Percentiles rank a stretch among this genome's conserved stretches.
These are phyloP conservation scores for Sparassis latifolia DNA, from an alignment of 1,284 basidiomycete species.

Conservation along the genomic window DNA sequence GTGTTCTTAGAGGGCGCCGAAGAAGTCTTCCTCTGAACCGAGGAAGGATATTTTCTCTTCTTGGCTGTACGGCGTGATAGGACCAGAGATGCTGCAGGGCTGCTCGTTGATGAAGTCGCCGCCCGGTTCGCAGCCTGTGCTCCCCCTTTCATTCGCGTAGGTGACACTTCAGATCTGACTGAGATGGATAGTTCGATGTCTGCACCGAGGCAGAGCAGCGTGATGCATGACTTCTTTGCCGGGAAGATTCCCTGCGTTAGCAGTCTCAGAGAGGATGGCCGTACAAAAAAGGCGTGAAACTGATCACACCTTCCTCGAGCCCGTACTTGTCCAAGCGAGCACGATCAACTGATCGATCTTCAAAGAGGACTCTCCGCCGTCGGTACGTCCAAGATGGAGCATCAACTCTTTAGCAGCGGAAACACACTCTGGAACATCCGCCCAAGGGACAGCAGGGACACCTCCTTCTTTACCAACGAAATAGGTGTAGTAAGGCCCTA, in stretches of 20 bases:
- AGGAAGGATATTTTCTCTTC: slow-evolving; percentile 2
- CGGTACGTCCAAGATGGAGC: slow-evolving; percentile 8
- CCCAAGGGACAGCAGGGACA: slow-evolving; percentile 13
- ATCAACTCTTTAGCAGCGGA: slow-evolving; percentile 12
- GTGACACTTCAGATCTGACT: background rate
- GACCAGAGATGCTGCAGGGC: background rate
- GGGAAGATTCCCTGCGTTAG: slow-evolving; percentile 6
- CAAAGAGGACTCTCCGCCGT: slow-evolving; percentile 11
- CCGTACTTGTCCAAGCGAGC: slow-evolving; percentile 27
- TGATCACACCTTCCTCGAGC: slow-evolving; percentile 27
- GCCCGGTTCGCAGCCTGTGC: background rate
- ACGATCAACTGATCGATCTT: slow-evolving; percentile 24
- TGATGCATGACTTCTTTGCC: slow-evolving; percentile 12
- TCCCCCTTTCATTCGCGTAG: background rate
- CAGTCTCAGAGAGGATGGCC: background rate
- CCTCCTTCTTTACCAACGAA: slow-evolving; percentile 11
- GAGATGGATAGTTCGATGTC: slow-evolving; percentile 25
- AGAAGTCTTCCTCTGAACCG: background rate
- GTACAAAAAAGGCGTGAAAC: background rate
- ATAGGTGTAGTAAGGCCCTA: slow-evolving; percentile 26
- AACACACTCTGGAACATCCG: slow-evolving; percentile 23
- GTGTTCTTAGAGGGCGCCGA: background rate
- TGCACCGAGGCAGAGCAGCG: slow-evolving; percentile 26
- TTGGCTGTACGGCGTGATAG: background rate
- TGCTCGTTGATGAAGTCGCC: background rate